Evolutionary conservation across 176 grass and related monocot species (phyloP), one percentile per base, ranked within the genome.

Genomic region (Typha latifolia): DNA sequence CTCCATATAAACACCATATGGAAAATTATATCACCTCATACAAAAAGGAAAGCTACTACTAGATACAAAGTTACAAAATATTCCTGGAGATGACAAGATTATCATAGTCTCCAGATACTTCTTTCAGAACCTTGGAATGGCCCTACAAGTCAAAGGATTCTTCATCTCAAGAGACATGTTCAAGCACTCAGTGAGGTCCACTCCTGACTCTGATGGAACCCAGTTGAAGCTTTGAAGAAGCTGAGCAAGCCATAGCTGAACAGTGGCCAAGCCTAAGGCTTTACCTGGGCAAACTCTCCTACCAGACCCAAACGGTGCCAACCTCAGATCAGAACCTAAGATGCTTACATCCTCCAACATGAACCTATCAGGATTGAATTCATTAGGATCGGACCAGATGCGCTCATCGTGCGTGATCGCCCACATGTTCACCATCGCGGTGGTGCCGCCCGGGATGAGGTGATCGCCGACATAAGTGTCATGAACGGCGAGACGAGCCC

Each of bases 151-250:
- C 69, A 73, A 63, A 69, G 81, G 81, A 31, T 68, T 69, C 66
- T 83, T 62, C 81, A 83, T 83, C 69, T 78, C 81, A 20, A 83
- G 81, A 13, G 80, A 82, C 80, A 82, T 77, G 49, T 61, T 77
- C 21, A 82, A 61, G 61, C 62, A 59, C 80, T 82, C 80, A 14
- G 61, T 49, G 48, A 82, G 23, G 63, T 82, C 80, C 22, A 82
- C 62, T 18, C 80, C 67, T 16, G 15, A 61, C 11, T 74, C 61
- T 2, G 74, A 72, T 1, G 74, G 80, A 16, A 63, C 26, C 74
- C 74, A 82, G 32, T 50, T 23, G 69, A 72, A 82, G 65, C 51
- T 49, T 47, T 66, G 73, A 34, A 82, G 64, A 51, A 82, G 62
- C 67, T 82, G 80, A 32, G 68, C 74, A 13, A 75, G 24, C 79